These are phyloP conservation scores for Chlamydomonas sphaeroides DNA, from an alignment of 139 green algal genomes.

Conservation along the genomic window DNA sequence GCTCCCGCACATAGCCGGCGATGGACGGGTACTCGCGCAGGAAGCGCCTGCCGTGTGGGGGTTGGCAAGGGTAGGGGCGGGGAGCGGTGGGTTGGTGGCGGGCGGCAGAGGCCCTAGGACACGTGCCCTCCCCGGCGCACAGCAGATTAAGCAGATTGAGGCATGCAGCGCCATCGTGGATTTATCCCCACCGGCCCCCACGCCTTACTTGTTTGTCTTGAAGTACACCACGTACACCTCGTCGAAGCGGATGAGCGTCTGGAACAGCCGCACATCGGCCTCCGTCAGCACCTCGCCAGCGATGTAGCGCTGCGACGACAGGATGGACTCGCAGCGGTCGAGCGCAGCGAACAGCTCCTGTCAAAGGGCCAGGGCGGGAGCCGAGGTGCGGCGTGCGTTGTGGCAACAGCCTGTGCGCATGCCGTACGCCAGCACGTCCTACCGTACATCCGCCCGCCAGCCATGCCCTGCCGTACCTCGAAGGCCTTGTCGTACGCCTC, in stretches of 20 bases:
- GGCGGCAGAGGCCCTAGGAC: not conserved
- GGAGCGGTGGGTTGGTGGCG: not conserved
- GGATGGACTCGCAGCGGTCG: constrained; percentile 83
- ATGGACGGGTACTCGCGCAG: constrained; percentile 46
- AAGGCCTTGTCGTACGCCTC: constrained; percentile 85
- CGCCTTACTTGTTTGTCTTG: constrained; percentile 91
- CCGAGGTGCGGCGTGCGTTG: too few species aligned
- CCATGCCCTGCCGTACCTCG: constrained; percentile 40
- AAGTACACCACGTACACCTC: constrained; percentile 88
- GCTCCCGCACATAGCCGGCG: constrained; percentile 71
- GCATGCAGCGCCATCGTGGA: too few species aligned
- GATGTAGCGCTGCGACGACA: constrained; percentile 86
- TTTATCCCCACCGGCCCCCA: too few species aligned
- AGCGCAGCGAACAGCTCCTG: constrained; percentile 85
- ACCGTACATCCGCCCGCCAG: too few species aligned
- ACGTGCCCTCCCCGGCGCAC: too few species aligned
- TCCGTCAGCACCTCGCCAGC: constrained; percentile 90
- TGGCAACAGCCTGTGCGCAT: too few species aligned
- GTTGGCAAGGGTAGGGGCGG: not conserved
- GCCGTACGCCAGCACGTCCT: too few species aligned
- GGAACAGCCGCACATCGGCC: constrained; percentile 94
- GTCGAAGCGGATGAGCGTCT: constrained; percentile 80
- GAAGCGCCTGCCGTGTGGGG: constrained; percentile 15
- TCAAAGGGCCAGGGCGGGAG: too few species aligned
- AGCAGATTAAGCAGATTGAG: too few species aligned